Conservation (phyloP, 345 rosid genomes). For the Xanthoceras sorbifolium region DNA sequence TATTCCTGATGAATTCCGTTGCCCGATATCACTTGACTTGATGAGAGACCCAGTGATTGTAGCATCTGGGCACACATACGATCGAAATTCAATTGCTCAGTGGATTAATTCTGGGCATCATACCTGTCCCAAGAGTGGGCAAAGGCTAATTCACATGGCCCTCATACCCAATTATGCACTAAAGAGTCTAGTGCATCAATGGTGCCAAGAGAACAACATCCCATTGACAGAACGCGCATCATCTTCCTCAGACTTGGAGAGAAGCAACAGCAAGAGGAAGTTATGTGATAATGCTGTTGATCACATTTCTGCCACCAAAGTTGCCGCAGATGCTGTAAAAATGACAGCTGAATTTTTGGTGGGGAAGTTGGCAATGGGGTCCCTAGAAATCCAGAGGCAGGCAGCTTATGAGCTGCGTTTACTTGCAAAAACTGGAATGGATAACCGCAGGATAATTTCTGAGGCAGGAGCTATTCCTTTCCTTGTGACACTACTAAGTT, state of each 20-base stretch:
- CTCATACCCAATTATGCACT: slow-evolving; percentile 67
- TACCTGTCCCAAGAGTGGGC: slow-evolving; percentile 68
- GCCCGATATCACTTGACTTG: slow-evolving; percentile 68
- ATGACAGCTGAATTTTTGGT: slow-evolving; percentile 77
- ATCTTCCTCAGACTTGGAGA: slow-evolving; percentile 33
- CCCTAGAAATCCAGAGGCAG: slow-evolving; percentile 56
- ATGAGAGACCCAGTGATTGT: slow-evolving; percentile 72
- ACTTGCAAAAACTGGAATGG: slow-evolving; percentile 70
- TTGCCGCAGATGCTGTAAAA: slow-evolving; percentile 50
- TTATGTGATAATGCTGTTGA: slow-evolving; percentile 36
- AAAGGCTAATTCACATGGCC: slow-evolving; percentile 66
- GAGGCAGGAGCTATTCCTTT: slow-evolving; percentile 78
- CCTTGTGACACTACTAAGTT: slow-evolving; percentile 49
- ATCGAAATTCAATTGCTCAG: slow-evolving; percentile 58
- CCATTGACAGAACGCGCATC: slow-evolving; percentile 40
- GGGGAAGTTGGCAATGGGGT: slow-evolving; percentile 73
- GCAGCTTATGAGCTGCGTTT: slow-evolving; percentile 72
- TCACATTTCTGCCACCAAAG: slow-evolving; percentile 54
- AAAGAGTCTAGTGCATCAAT: slow-evolving; percentile 58
- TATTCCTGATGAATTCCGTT: slow-evolving; percentile 62
- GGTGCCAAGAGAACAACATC: slow-evolving; percentile 69
- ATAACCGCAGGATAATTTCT: slow-evolving; percentile 53
- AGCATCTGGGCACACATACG: slow-evolving; percentile 67
- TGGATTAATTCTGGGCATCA: slow-evolving; percentile 77
- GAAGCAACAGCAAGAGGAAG: slow-evolving; percentile 33